Evolutionary conservation across 352 stramenopile species (phyloP).

Genomic region (Pythium insidiosum): DNA sequence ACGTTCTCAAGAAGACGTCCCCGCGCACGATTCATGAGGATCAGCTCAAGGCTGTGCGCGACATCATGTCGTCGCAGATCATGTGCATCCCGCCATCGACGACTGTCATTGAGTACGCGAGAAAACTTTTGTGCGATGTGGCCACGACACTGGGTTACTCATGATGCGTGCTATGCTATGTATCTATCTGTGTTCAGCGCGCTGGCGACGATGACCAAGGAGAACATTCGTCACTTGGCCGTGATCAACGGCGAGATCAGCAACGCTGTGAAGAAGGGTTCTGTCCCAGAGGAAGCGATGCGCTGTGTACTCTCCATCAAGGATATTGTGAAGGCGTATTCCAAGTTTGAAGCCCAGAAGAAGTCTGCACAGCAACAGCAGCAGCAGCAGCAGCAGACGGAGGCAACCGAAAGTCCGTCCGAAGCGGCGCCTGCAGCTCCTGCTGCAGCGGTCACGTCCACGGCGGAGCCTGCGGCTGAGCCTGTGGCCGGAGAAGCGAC

Average conservation of each 20-base stretch:
- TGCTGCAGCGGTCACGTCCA: background rate
- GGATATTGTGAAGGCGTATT: constrained; percentile 74
- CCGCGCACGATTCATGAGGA: constrained; percentile 34
- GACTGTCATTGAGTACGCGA: constrained; percentile 71
- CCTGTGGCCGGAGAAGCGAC: constrained; percentile 1
- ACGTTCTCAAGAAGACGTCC: constrained; percentile 73
- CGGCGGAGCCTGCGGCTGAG: background rate
- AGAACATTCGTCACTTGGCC: constrained; percentile 78
- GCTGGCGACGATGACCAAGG: constrained; percentile 80
- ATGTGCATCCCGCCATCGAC: constrained; percentile 78
- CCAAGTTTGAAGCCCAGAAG: constrained; percentile 57
- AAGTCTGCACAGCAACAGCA: constrained; percentile 16
- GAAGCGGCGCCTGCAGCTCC: background rate
- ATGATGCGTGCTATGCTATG: too few species aligned
- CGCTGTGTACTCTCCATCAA: constrained; percentile 81
- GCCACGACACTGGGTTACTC: too few species aligned
- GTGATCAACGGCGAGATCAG: constrained; percentile 75
- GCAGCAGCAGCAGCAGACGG: background rate
- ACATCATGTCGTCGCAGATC: constrained; percentile 83
- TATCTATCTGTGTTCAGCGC: constrained; percentile 24
- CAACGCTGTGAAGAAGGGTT: constrained; percentile 62
- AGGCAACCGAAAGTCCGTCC: background rate
- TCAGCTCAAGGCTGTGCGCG: constrained; percentile 45
- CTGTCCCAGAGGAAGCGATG: constrained; percentile 77
- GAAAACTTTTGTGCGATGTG: too few species aligned